Conservation (phyloP, 2,329 filamentous ascomycete species). For the Aspergillus tanneri region DNA sequence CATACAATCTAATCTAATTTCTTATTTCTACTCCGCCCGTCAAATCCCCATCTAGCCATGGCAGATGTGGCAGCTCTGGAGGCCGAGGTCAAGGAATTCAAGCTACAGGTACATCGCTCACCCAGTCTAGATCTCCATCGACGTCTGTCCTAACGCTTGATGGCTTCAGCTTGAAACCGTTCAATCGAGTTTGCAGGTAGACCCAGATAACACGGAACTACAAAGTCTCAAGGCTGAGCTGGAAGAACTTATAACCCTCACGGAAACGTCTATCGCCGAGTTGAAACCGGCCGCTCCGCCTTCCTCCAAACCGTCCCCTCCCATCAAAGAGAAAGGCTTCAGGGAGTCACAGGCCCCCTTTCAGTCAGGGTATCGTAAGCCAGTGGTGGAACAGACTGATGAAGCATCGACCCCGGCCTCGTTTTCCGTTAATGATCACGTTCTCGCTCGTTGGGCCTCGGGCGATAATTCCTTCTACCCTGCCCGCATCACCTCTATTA, state of each 20-base stretch:
- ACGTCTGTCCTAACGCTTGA: slow-evolving; percentile 12
- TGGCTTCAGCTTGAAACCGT: slow-evolving; percentile 71
- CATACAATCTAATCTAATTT: background rate
- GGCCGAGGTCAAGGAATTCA: slow-evolving; percentile 59
- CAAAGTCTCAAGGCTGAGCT: slow-evolving; percentile 76
- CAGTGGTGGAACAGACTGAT: slow-evolving; percentile 48
- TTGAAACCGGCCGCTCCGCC: slow-evolving; percentile 63
- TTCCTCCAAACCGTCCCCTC: slow-evolving; percentile 47
- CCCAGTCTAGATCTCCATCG: background rate
- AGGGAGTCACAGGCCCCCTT: slow-evolving; percentile 77
- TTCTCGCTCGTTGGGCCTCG: slow-evolving; percentile 86
- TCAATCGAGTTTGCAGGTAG: slow-evolving; percentile 70
- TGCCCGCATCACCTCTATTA: slow-evolving; percentile 88
- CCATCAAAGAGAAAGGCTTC: slow-evolving; percentile 71
- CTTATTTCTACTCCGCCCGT: background rate
- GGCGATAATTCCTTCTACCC: slow-evolving; percentile 90
- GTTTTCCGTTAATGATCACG: slow-evolving; percentile 85
- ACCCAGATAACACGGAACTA: slow-evolving; percentile 77
- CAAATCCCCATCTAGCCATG: slow-evolving; percentile 31
- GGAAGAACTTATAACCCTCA: slow-evolving; percentile 74
- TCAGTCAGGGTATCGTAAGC: slow-evolving; percentile 59
- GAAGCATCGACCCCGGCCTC: slow-evolving; percentile 55
- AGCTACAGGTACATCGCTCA: slow-evolving; percentile 51
- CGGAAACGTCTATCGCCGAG: slow-evolving; percentile 78
- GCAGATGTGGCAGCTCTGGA: slow-evolving; percentile 46